These are phyloP conservation scores for Nannochloris sp. DNA, from an alignment of 139 green algal genomes.

Conservation along the genomic window DNA sequence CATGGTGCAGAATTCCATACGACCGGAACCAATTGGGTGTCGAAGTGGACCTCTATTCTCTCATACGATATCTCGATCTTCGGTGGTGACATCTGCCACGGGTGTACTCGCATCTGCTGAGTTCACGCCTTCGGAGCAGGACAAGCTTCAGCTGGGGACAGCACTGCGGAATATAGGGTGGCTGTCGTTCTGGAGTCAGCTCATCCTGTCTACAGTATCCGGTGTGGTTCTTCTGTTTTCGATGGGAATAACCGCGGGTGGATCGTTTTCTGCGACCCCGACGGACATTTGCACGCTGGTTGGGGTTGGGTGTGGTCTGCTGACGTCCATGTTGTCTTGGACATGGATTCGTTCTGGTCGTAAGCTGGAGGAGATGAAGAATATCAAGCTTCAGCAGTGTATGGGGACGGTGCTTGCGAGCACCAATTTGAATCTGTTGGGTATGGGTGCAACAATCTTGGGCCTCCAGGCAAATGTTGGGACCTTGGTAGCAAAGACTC, in stretches of 20 bases:
- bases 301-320: constrained; percentile 58
- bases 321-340: constrained; percentile 73
- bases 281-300: constrained; percentile 54
- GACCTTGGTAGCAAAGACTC: constrained; percentile 80
- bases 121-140: background rate
- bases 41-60: background rate
- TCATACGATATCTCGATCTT: background rate
- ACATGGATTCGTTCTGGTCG: constrained; percentile 20
- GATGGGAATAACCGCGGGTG: constrained; percentile 23
- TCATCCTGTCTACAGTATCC: constrained; percentile 68
- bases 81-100: background rate
- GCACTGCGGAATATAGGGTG: constrained; percentile 41
- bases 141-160: constrained; percentile 23
- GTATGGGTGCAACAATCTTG: constrained; percentile 68
- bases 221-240: constrained; percentile 81
- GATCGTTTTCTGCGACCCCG: constrained; percentile 3
- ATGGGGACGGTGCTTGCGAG: constrained; percentile 47
- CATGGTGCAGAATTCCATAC: too few species aligned
- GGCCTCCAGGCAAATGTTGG: constrained; percentile 67
- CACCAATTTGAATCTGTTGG: constrained; percentile 72
- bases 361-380: constrained; percentile 23
- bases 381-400: constrained; percentile 34
- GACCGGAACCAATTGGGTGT: background rate
- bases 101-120: background rate
- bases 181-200: constrained; percentile 84